Percentiles rank a stretch among this genome's conserved stretches.
These are phyloP conservation scores for Avena sativa DNA, from an alignment of 176 grass and related monocot species.

Conservation along the genomic window DNA sequence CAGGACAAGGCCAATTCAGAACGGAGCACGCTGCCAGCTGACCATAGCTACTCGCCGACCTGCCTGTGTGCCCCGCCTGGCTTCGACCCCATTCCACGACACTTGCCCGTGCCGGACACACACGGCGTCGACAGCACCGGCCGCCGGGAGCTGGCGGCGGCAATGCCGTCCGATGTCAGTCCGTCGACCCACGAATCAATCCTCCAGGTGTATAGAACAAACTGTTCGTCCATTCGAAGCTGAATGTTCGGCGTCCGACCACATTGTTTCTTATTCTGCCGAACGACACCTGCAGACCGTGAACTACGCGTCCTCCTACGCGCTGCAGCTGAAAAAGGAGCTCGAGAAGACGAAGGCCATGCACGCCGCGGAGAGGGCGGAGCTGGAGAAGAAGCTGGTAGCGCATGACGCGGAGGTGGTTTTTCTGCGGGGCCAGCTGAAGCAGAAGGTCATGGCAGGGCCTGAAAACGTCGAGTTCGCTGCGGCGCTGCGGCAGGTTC, in stretches of 20 bases:
- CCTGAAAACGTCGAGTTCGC: neutral
- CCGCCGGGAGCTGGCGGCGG: too few relatives aligned
- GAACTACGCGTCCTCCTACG: neutral
- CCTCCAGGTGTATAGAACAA: neutral
- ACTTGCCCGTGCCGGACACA: neutral
- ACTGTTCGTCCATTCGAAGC: neutral
- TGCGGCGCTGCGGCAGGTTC: too few relatives aligned
- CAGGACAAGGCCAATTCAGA: neutral
- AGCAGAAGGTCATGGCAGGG: neutral
- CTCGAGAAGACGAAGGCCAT: too few relatives aligned
- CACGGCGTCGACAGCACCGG: neutral
- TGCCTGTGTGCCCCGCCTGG: neutral
- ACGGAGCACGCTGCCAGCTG: neutral
- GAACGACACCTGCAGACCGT: neutral
- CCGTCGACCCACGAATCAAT: neutral
- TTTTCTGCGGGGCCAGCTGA: neutral
- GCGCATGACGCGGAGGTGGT: neutral
- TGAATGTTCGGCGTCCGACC: neutral
- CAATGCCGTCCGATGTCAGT: too few relatives aligned
- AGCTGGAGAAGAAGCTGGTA: neutral
- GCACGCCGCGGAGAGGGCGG: neutral
- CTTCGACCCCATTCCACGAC: neutral
- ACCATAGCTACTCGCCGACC: neutral
- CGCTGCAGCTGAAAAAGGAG: neutral
- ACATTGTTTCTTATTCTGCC: neutral